These are phyloP conservation scores for Citrus hindsii DNA, from an alignment of 345 rosid species.

Conservation along the genomic window DNA sequence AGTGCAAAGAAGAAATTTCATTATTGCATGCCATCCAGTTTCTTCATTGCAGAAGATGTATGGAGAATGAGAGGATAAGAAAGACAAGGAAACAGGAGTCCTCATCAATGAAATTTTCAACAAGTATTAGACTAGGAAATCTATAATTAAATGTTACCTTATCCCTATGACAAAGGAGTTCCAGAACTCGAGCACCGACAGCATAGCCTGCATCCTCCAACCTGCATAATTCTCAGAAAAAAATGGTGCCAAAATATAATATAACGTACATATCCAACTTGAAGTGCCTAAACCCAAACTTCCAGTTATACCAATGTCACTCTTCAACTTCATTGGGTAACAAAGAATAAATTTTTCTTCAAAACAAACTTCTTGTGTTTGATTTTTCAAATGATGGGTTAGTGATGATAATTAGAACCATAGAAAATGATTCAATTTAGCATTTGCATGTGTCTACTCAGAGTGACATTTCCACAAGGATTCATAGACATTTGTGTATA, in stretches of 20 bases:
- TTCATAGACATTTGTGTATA: neutral
- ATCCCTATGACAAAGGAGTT: conserved; percentile 87
- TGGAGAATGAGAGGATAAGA: neutral
- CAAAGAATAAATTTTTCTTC: neutral
- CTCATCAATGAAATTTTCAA: neutral
- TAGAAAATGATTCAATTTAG: neutral
- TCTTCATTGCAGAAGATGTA: neutral
- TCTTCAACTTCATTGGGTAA: neutral
- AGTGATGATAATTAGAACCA: neutral
- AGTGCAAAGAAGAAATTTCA: neutral
- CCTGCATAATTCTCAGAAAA: conserved; percentile 32
- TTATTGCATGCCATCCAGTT: neutral
- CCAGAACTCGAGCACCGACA: conserved; percentile 84
- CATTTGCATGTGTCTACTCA: neutral
- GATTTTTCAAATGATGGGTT: neutral
- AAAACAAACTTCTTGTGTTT: neutral
- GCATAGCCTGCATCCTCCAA: conserved; percentile 97
- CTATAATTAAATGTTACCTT: conserved; percentile 41
- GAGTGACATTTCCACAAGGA: neutral
- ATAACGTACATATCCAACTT: neutral
- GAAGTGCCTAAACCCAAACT: neutral
- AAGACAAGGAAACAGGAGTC: neutral
- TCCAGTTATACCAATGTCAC: neutral
- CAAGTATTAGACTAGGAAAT: neutral
- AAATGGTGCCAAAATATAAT: neutral